phyloP scores from a whole-genome alignment of 148 eudicot genomes.

The Rheum nobile region DNA sequence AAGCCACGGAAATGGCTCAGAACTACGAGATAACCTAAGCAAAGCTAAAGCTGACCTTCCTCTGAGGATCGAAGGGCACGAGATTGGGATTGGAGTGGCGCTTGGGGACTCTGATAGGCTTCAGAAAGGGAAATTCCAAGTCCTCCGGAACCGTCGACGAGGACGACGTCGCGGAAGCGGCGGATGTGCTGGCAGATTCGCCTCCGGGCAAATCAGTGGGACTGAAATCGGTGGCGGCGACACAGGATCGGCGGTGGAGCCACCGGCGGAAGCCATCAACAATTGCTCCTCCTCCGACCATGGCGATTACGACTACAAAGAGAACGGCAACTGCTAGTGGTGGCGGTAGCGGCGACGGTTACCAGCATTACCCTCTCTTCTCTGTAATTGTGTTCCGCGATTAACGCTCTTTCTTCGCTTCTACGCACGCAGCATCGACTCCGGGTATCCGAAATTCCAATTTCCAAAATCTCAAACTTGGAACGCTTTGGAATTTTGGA shows the following conservation, averaged over 20 bases:
- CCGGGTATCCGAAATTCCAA: not conserved
- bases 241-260: not conserved
- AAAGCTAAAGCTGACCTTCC: conserved; percentile 9
- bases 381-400: not conserved
- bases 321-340: not conserved
- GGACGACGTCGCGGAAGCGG: not conserved
- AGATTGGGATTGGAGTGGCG: conserved; percentile 2
- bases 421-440: not conserved
- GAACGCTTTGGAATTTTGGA: not conserved
- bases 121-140: not conserved
- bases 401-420: not conserved
- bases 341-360: conserved; percentile 8
- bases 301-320: not conserved
- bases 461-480: not conserved
- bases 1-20: conserved; percentile 11
- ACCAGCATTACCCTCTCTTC: conserved; percentile 7
- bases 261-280: conserved; percentile 7
- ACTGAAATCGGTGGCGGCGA: conserved; percentile 4
- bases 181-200: not conserved
- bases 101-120: conserved; percentile 10
- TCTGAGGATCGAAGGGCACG: conserved; percentile 2
- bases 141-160: conserved; percentile 10
- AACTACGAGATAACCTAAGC: not conserved
- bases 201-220: not conserved
- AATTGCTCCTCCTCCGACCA: conserved; percentile 10